phyloP scores from a whole-genome alignment of 805 yeast genomes.

The Yamadazyma endophytica region DNA sequence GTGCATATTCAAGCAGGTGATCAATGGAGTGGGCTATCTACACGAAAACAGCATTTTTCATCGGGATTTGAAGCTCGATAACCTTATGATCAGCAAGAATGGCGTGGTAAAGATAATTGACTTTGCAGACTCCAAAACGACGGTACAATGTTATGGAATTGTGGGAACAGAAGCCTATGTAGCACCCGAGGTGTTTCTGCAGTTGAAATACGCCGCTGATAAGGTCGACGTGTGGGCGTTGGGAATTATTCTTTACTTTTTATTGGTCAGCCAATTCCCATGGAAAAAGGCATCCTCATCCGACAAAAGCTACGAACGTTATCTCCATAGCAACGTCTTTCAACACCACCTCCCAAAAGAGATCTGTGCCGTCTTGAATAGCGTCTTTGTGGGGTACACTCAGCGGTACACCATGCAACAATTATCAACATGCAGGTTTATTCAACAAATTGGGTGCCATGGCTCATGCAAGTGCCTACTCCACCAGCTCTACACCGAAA shows the following conservation, averaged over 20 bases:
- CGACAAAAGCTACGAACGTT: no score
- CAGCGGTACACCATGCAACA: no score
- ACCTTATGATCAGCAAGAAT: constrained; percentile 30
- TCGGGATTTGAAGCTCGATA: constrained; percentile 49
- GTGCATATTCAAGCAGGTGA: constrained; percentile 40
- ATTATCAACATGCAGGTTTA: no score
- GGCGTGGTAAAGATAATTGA: constrained; percentile 44
- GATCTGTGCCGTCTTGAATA: no score
- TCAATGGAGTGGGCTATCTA: constrained; percentile 32
- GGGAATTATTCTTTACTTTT: constrained; percentile 38
- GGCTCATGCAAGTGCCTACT: no score
- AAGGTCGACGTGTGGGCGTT: constrained; percentile 48
- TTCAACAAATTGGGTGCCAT: no score
- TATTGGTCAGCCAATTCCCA: constrained; percentile 32
- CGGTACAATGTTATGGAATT: constrained; percentile 31
- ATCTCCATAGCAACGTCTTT: no score
- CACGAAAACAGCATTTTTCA: constrained; percentile 40
- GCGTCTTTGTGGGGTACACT: no score
- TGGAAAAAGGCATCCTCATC: no score
- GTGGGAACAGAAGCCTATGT: constrained; percentile 44
- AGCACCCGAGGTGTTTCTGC: constrained; percentile 45
- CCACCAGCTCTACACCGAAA: no score
- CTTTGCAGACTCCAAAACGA: constrained; percentile 26
- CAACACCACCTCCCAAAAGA: no score
- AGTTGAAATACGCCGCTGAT: constrained; percentile 36